phyloP scores from a whole-genome alignment of 306 rosid genomes.

The Aeschynomene evenia region DNA sequence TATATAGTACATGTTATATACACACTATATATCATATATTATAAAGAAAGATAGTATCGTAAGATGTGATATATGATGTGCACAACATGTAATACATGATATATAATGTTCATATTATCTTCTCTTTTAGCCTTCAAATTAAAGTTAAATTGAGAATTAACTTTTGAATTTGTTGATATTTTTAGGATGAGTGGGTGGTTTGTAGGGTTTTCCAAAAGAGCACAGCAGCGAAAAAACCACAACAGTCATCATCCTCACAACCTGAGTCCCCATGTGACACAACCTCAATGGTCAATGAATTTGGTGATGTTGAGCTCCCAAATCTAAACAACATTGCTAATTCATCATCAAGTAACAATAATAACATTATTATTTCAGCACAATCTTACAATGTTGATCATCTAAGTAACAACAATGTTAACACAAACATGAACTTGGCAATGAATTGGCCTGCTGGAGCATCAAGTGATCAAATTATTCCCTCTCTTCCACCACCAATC shows the following conservation, averaged over 20 bases:
- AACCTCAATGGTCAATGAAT: conserved; percentile 61
- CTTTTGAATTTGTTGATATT: neutral
- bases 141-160: neutral
- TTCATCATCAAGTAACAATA: conserved; percentile 52
- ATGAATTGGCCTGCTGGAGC: conserved; percentile 62
- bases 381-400: conserved; percentile 35
- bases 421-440: conserved; percentile 49
- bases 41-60: too few species aligned
- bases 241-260: conserved; percentile 54
- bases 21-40: too few species aligned
- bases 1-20: too few species aligned
- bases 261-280: conserved; percentile 73
- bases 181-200: conserved; percentile 94
- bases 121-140: neutral
- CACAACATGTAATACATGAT: too few species aligned
- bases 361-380: conserved; percentile 36
- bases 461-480: conserved; percentile 35
- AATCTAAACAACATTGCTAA: conserved; percentile 45
- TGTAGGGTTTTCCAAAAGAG: conserved; percentile 89
- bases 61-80: too few species aligned
- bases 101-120: too few species aligned
- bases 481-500: conserved; percentile 51
- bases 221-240: conserved; percentile 55
- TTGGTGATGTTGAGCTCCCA: conserved; percentile 66
- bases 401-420: conserved; percentile 24